Base-by-base conservation (phyloP, 2,329 filamentous ascomycete genomes). In the Fusarium fracticaudum region DNA sequence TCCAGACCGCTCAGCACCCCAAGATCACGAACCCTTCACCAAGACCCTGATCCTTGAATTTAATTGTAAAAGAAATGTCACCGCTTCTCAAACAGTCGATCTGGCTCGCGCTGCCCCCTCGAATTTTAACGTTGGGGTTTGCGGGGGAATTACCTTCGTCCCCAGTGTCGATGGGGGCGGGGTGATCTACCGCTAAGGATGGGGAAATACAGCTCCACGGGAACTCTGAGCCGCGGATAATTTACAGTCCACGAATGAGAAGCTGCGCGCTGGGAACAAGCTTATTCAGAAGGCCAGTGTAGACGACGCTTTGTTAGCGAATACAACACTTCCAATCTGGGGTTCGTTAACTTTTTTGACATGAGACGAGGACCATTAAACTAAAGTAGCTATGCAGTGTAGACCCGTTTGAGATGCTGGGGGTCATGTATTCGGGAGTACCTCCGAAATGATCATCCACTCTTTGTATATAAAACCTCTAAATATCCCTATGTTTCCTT, bases 141-240 rank as follows among this genome's bases (percentile, higher is more conserved):
- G 69, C 68, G 63, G 69, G 69, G 69, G 63, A 67, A 29, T 44
- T 29, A 26, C 37, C 12, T 31, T 11, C 41, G 44, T 35, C 22
- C 29, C 15, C 31, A n/a, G 47, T 4, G n/a, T 33, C 60, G 29
- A 65, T 74, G 71, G 71, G 67, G 71, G 72, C 71, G 72, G 72
- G 67, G 67, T 43, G 64, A 66, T 74, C 64, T 72, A 74, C 74
- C 67, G 24, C 63, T 72, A 67, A 45, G 17, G n/a, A 72, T 74
- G 68, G 71, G 72, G 72, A 74, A 74, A 74, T 72, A 62, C 29
- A 64, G n/a, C 59, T 64, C 71, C 72, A 74, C 72, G 72, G 72
- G 48, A 74, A 66, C 22, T 29, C 59, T 60, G 47, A 74, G 72
- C 72, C 72, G 72, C 72, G 72, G 72, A 69, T 50, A 60, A 60